Evolutionary conservation across 225 moss, liverwort and hornwort species (phyloP), one percentile per base, ranked within the genome.

Genomic region (Rhytidiadelphus loreus): DNA sequence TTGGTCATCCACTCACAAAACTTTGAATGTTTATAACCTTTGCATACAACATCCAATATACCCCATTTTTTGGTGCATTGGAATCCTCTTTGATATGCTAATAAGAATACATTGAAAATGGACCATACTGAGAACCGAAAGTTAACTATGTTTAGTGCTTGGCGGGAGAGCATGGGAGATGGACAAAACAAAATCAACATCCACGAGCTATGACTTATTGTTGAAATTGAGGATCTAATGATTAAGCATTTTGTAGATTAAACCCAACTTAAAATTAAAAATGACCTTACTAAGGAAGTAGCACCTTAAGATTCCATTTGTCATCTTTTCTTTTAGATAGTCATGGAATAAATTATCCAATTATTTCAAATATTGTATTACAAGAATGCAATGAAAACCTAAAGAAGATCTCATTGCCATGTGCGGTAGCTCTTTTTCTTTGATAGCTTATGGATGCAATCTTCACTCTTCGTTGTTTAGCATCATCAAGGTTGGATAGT

Each of bases 401-500:
- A 28, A 61, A 81, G 13, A 22, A 70, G 25, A 29, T 7, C 1
- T 58, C 11, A 39, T 58, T 2, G 2, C 4, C 5, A 11, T 79
- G 0, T n/a, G 4, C 0, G 0, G 0, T 7, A 58, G 24, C 0
- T 2, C 0, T 12, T 58, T 39, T 19, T 79, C 17, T 37, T 25
- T 23, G 0, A 56, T 25, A 56, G 25, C 2, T 11, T 26, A n/a
- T 28, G 1, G 8, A 57, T 58, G 29, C 19, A 58, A 18, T 17
- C 26, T 18, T 39, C 1, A 2, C 19, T 39, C 41, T 58, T 58
- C 0, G 8, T 12, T 18, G 12, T 58, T 41, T 19, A 58, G n/a
- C n/a, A n/a, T 12, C 7, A n/a, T 10, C 1, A 41, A 0, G 2
- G 3, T 11, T 41, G 7, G 0, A 79, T 39, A 58, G 18, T 58